Evolutionary conservation across 2,329 filamentous ascomycete genomes (phyloP).

Genomic region (Orbilia javanica): DNA sequence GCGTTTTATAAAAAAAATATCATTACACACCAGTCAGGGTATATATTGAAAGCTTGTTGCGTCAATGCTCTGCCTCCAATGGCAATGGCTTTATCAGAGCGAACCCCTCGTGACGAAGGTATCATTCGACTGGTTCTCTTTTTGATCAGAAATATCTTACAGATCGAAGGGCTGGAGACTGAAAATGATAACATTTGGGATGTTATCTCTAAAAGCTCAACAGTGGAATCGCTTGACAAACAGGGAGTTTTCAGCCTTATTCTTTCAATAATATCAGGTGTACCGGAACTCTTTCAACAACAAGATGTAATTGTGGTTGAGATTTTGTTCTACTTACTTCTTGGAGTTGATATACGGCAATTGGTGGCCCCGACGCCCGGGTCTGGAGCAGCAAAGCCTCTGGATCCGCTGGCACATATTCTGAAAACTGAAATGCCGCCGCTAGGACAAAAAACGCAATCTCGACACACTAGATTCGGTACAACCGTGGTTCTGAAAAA

Average conservation of each 20-base stretch:
- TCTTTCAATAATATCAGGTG: conserved; percentile 88
- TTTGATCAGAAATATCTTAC: conserved; percentile 87
- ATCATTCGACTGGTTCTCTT: conserved; percentile 92
- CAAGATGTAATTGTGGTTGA: conserved; percentile 93
- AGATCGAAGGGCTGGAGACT: conserved; percentile 81
- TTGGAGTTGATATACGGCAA: conserved; percentile 85
- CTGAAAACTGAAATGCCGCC: conserved; percentile 1
- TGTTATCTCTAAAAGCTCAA: conserved; percentile 84
- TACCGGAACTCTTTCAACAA: conserved; percentile 90
- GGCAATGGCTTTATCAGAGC: conserved; percentile 80
- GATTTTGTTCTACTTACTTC: conserved; percentile 90
- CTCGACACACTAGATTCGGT: conserved; percentile 93
- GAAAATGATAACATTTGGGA: conserved; percentile 87
- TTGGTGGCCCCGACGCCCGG: conserved; percentile 78
- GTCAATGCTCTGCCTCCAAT: conserved; percentile 87
- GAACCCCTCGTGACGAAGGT: conserved; percentile 83
- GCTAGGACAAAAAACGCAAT: conserved; percentile 73
- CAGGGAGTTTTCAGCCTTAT: conserved; percentile 91
- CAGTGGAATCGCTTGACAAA: conserved; percentile 87
- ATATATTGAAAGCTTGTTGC: conserved; percentile 83
- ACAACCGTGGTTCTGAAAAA: conserved; percentile 95
- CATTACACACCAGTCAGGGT: conserved; percentile 82
- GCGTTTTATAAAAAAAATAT: conserved; percentile 89
- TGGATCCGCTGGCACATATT: conserved; percentile 65
- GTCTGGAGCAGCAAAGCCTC: conserved; percentile 71